Evolutionary conservation across 2,329 filamentous ascomycete species (phyloP).

Genomic region (Fusarium virguliforme): DNA sequence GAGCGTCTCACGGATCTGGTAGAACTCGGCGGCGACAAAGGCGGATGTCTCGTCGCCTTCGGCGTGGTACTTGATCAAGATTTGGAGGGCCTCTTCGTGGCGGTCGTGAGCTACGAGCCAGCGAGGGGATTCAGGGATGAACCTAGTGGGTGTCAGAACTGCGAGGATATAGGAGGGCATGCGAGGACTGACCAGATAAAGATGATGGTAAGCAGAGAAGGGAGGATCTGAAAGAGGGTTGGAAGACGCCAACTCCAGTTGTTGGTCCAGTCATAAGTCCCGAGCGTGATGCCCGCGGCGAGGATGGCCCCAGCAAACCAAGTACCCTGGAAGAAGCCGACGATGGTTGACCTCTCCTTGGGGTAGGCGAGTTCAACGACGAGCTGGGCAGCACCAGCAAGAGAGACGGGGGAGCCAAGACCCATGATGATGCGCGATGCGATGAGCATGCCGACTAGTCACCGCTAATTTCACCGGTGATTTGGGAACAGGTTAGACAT

Average conservation of each 20-base stretch:
- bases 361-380: conserved; percentile 1
- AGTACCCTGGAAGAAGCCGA: conserved; percentile 14
- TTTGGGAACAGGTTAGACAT: background rate
- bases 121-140: conserved; percentile 34
- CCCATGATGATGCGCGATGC: conserved; percentile 2
- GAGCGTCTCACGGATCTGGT: conserved; percentile 26
- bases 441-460: conserved; percentile 2
- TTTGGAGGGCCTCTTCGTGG: conserved; percentile 22
- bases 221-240: conserved; percentile 61
- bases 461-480: background rate
- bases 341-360: conserved; percentile 12
- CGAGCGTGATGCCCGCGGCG: conserved; percentile 53
- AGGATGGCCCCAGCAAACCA: conserved; percentile 25
- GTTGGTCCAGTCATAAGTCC: conserved; percentile 56
- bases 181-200: background rate
- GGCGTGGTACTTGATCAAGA: conserved; percentile 29
- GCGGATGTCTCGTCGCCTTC: conserved; percentile 15
- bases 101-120: conserved; percentile 35
- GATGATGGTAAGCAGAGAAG: conserved; percentile 28
- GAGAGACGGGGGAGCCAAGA: background rate
- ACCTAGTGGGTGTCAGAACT: background rate
- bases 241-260: conserved; percentile 66
- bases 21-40: conserved; percentile 25
- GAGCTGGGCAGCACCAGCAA: background rate
- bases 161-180: background rate